Conservation (phyloP, 495 filamentous ascomycete species). For the Penicillium longicatenatum region DNA sequence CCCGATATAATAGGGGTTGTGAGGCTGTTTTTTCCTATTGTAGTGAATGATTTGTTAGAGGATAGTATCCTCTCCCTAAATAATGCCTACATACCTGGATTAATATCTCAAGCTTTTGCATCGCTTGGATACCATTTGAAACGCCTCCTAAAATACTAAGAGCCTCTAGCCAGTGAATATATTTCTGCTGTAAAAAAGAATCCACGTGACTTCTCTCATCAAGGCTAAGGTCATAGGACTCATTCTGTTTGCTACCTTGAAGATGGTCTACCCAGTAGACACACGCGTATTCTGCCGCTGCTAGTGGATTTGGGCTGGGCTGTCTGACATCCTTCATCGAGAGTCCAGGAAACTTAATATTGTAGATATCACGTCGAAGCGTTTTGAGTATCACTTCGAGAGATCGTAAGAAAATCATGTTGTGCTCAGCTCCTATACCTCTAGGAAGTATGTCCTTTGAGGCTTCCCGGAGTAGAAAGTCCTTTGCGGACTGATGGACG, state of each 20-base stretch:
- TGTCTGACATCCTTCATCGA: background rate
- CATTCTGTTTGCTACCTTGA: background rate
- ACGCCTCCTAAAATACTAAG: too few species aligned
- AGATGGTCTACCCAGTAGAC: too few species aligned
- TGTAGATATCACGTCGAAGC: slow-evolving; percentile 5
- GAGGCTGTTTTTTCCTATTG: too few species aligned
- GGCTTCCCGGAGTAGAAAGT: background rate
- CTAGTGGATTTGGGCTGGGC: slow-evolving; percentile 5
- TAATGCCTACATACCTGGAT: too few species aligned
- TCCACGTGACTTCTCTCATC: background rate
- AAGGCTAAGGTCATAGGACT: background rate
- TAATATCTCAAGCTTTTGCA: slow-evolving; percentile 37
- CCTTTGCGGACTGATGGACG: slow-evolving; percentile 12
- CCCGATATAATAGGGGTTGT: too few species aligned
- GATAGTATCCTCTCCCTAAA: too few species aligned
- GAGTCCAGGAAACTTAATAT: background rate
- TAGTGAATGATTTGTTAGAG: too few species aligned
- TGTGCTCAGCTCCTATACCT: background rate
- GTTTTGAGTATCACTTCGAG: background rate
- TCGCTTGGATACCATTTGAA: too few species aligned
- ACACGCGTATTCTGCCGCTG: background rate
- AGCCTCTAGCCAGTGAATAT: slow-evolving; percentile 40
- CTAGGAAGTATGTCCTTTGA: background rate
- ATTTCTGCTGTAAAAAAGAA: slow-evolving; percentile 11
- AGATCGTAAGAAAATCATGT: background rate